Base-by-base conservation (phyloP, 192 early-diverging fungal species). In the Cladochytrium replicatum region DNA sequence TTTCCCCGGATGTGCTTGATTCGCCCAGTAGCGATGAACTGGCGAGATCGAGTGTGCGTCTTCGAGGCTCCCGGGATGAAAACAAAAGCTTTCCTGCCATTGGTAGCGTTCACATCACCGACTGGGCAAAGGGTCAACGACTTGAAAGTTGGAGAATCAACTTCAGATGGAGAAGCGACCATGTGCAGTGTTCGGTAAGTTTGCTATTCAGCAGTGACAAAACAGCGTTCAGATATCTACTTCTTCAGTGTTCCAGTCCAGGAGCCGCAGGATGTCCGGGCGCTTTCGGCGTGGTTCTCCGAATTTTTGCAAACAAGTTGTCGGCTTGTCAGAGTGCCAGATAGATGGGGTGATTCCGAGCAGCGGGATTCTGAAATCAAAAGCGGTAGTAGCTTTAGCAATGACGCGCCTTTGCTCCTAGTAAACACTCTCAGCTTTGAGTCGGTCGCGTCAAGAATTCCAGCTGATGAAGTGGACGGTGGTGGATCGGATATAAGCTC, bases 401-500 rank as follows among this genome's bases (percentile, higher is more conserved):
- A 87, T 50, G 71, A 82, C 46, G 74, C 84, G 19, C 84, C 78
- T 26, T 83, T 83, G 51, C 62, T 89, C 24, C 32, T 88, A 50
- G 73, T 87, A 22, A 74, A 79, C 8, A 46, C 55, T 17, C 59
- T 76, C 29, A 84, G 78, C 40, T 71, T 78, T 0, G 50, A 69
- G 26, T 52, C 72, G 41, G 59, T 87, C 1, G 64, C 67, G 6
- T 34, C 64, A 4, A 72, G 75, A 68, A 66, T 85, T 1, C 38
- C 60, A 17, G 60, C 66, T 17, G 62, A 67, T 8, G 30, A 32
- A 43, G 30, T 29, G 2, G 19, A 32, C 6, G 46, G 25, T 7
- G 45, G 39, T n/a, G 22, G 7, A 6, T 4, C 37, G 2, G 29
- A 30, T 6, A 41, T 41, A 29, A 19, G 17, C 37, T 9, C 27